Conservation (phyloP, 805 yeast species). For the Clavispora vitiphila region DNA sequence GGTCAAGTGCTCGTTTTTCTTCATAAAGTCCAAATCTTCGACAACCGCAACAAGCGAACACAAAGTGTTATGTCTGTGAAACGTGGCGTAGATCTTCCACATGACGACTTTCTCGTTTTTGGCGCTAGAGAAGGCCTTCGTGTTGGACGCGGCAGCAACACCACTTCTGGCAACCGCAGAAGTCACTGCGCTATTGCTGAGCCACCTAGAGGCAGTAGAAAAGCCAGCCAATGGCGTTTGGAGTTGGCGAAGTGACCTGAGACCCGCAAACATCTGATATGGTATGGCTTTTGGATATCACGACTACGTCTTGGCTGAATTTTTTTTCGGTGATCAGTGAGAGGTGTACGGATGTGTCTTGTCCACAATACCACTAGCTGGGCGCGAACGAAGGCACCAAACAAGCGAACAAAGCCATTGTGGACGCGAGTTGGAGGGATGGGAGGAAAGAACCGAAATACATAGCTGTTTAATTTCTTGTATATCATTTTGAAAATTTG, state of each 20-base stretch:
- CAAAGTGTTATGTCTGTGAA: conserved; percentile 79
- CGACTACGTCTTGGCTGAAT: conserved; percentile 1
- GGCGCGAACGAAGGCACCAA: too few relatives aligned
- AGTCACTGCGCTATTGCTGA: conserved; percentile 3
- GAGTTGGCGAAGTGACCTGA: conserved; percentile 7
- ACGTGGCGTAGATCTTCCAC: conserved; percentile 71
- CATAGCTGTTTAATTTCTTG: too few relatives aligned
- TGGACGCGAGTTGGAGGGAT: too few relatives aligned
- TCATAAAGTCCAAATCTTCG: conserved; percentile 56
- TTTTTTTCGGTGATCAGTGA: conserved; percentile 1
- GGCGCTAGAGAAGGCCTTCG: background rate
- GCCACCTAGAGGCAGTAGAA: conserved; percentile 7
- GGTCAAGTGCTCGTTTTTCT: conserved; percentile 50
- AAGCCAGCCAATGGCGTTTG: conserved; percentile 5
- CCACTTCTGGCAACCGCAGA: conserved; percentile 5
- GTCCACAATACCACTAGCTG: too few relatives aligned
- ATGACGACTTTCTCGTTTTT: conserved; percentile 41
- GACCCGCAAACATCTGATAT: conserved; percentile 8
- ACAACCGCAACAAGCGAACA: conserved; percentile 68
- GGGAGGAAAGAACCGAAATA: too few relatives aligned
- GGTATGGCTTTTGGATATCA: background rate
- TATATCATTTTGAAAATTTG: too few relatives aligned
- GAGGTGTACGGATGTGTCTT: conserved; percentile 10
- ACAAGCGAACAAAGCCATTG: too few relatives aligned
- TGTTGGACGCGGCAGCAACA: conserved; percentile 3